phyloP scores from a whole-genome alignment of 208 protist genomes.

The Trypanosoma rangeli region DNA sequence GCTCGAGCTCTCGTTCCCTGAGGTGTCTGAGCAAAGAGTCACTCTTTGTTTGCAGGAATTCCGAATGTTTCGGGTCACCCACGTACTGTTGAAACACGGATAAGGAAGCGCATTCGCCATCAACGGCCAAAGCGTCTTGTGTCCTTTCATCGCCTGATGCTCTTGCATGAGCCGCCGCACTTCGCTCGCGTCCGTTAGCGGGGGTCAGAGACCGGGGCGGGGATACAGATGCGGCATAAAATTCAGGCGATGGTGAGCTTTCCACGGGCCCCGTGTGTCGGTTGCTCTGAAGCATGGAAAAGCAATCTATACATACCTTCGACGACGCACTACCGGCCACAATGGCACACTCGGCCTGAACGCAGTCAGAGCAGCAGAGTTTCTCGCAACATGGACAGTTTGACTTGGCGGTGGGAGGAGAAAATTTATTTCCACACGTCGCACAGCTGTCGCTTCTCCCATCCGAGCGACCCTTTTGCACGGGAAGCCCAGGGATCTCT shows the following conservation, averaged over 20 bases:
- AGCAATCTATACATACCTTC: conserved; percentile 63
- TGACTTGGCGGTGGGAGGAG: conserved; percentile 43
- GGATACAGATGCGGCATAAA: background rate
- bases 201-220: background rate
- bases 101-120: conserved; percentile 5
- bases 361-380: conserved; percentile 64
- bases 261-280: conserved; percentile 6
- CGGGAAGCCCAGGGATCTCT: background rate
- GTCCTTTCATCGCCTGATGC: background rate
- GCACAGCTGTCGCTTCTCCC: conserved; percentile 40
- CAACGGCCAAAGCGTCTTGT: background rate
- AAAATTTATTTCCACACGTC: conserved; percentile 56
- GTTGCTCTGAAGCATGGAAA: conserved; percentile 51
- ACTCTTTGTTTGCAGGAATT: conserved; percentile 45
- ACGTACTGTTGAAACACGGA: conserved; percentile 21
- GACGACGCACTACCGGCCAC: conserved; percentile 22
- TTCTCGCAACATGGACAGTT: conserved; percentile 69
- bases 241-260: background rate
- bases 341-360: conserved; percentile 46
- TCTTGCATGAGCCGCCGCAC: background rate
- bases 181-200: background rate
- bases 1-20: conserved; percentile 22
- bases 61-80: conserved; percentile 13
- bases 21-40: conserved; percentile 18
- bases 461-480: conserved; percentile 37